These are phyloP conservation scores for Debaryomyces nepalensis DNA, from an alignment of 1,139 yeast species.

Conservation along the genomic window DNA sequence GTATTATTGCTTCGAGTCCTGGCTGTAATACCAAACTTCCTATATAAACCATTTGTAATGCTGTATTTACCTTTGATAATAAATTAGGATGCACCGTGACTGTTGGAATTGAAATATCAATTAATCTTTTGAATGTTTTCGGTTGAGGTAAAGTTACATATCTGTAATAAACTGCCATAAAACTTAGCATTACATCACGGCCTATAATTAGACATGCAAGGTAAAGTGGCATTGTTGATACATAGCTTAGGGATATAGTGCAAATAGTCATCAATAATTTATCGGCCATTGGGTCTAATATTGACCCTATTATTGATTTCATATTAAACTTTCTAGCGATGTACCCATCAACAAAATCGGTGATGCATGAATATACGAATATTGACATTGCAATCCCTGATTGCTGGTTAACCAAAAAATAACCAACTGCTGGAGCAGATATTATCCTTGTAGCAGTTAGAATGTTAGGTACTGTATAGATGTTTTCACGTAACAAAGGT, in stretches of 20 bases:
- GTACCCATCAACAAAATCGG: constrained; percentile 91
- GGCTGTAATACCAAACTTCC: constrained; percentile 77
- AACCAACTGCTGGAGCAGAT: constrained; percentile 85
- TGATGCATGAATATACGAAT: constrained; percentile 83
- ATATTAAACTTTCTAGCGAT: constrained; percentile 81
- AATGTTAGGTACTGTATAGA: constrained; percentile 83
- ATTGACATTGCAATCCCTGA: constrained; percentile 67
- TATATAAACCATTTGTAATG: constrained; percentile 87
- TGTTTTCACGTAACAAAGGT: constrained; percentile 43
- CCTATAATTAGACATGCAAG: constrained; percentile 82
- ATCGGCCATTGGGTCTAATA: constrained; percentile 95
- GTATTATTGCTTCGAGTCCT: constrained; percentile 44
- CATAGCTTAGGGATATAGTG: constrained; percentile 73
- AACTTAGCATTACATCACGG: constrained; percentile 74
- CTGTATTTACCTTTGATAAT: constrained; percentile 87
- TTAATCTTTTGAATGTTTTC: constrained; percentile 66
- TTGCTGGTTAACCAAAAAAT: constrained; percentile 66
- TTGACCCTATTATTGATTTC: constrained; percentile 85
- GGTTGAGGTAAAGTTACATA: constrained; percentile 78
- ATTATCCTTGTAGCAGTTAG: constrained; percentile 78
- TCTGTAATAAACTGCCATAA: constrained; percentile 77
- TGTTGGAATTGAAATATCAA: constrained; percentile 75
- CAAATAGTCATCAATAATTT: constrained; percentile 87
- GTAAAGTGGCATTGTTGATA: constrained; percentile 67
- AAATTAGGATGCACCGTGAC: constrained; percentile 91